Evolutionary conservation across 2,329 filamentous ascomycete species (phyloP), one percentile per base, ranked within the genome.

Genomic region (Xylaria sp.): DNA sequence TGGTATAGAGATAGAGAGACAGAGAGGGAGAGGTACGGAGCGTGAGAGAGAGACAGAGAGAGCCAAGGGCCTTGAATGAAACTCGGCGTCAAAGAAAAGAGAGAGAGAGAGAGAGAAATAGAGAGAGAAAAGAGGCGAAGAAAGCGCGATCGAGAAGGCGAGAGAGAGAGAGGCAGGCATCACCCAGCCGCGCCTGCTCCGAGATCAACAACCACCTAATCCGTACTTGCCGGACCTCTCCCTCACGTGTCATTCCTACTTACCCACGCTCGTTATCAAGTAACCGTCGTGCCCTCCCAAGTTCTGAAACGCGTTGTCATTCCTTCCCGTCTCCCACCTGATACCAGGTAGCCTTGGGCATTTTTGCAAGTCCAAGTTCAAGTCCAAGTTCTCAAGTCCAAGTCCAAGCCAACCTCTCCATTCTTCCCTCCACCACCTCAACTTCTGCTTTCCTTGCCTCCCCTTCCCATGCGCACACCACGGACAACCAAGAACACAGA

Each of bases 201-300:
- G 23, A 30, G 23, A 30, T 30, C 23, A 30, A 30, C 23, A 30
- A 30, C 23, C 23, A 30, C 23, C 23, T 30, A 30, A 30, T 4
- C 23, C 23, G 23, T 30, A 30, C 23, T 30, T 39, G n/a, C 52
- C 44, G 48, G 18, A 30, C 44, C 46, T 59, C 18, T 61, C 57
- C 59, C 59, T 59, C 59, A 61, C 59, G 59, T 61, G 61, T 47
- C 49, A 47, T 47, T 48, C 44, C 49, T 44, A 44, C 44, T 39
- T 46, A 18, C 39, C 59, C 10, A n/a, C 42, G 30, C 51, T 52
- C 46, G 42, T 51, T 51, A 13, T 34, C 49, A 35, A n/a, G 10
- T 35, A 51, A 30, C 23, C 23, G 49, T 35, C 16, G 16, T 6
- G 6, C 47, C 7, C 47, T 11, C 47, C 49, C 30, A 23, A 23